Conservation (phyloP, 371 early-diverging fungal species). For the Umbelopsis sp. region DNA sequence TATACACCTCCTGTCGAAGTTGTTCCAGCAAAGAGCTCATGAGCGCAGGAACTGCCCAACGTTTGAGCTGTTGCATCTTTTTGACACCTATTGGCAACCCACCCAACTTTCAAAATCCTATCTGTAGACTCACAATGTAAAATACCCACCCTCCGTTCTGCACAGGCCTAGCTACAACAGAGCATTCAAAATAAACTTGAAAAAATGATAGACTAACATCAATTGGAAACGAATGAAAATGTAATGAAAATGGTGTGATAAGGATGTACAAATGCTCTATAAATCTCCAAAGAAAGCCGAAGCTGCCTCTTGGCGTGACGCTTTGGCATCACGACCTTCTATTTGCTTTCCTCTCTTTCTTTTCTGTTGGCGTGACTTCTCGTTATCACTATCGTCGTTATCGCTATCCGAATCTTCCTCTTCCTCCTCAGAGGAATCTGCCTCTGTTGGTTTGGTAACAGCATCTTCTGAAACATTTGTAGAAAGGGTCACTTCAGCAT, state of each 20-base stretch:
- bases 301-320: slow-evolving; percentile 20
- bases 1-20: slow-evolving; percentile 35
- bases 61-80: not conserved
- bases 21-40: slow-evolving; percentile 1
- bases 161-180: not conserved
- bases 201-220: not conserved
- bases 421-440: slow-evolving; percentile 17
- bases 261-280: slow-evolving; percentile 19
- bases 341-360: slow-evolving; percentile 26
- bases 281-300: slow-evolving; percentile 36
- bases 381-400: slow-evolving; percentile 20
- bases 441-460: slow-evolving; percentile 22
- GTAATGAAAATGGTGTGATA: too few species aligned
- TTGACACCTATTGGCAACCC: not conserved
- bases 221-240: too few species aligned
- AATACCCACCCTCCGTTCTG: slow-evolving; percentile 5
- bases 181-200: not conserved
- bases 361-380: slow-evolving; percentile 1
- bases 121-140: slow-evolving; percentile 11
- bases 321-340: slow-evolving; percentile 29
- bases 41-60: not conserved
- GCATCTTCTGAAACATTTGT: slow-evolving; percentile 33
- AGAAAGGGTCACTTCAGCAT: slow-evolving; percentile 12
- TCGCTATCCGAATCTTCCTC: slow-evolving; percentile 24
- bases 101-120: not conserved